These are phyloP conservation scores for Cutaneotrichosporon arboriforme DNA, from an alignment of 1,284 basidiomycete genomes.

Conservation along the genomic window DNA sequence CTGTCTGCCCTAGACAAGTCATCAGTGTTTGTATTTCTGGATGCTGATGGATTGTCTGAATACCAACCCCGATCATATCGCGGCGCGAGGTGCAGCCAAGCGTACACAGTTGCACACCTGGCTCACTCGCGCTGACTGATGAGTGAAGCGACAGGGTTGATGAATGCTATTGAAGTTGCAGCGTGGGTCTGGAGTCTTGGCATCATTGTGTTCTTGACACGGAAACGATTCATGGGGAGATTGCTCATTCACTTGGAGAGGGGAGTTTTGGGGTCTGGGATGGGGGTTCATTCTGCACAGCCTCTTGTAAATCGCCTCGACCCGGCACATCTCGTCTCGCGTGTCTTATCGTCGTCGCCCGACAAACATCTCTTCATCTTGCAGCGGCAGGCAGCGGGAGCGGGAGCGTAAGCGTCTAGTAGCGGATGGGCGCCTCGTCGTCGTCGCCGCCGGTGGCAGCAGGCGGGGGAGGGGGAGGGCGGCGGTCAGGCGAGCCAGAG, in stretches of 20 bases:
- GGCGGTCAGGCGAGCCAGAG: slow-evolving; percentile 36
- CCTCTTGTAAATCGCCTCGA: background rate
- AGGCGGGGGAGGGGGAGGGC: slow-evolving; percentile 18
- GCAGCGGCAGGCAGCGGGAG: background rate
- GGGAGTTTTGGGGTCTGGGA: background rate
- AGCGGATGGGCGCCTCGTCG: background rate
- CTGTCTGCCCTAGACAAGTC: too few relatives aligned
- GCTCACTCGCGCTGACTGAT: too few relatives aligned
- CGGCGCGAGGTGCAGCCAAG: too few relatives aligned
- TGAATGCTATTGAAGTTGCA: background rate
- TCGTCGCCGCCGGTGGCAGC: background rate
- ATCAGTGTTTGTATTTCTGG: too few relatives aligned
- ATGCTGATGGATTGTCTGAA: too few relatives aligned
- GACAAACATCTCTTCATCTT: background rate
- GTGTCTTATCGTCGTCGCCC: background rate
- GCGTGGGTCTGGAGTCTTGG: background rate
- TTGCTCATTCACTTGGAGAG: background rate
- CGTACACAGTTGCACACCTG: too few relatives aligned
- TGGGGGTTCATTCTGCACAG: background rate
- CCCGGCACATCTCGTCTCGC: background rate
- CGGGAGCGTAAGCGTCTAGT: background rate
- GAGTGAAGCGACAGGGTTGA: too few relatives aligned
- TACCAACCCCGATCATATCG: too few relatives aligned
- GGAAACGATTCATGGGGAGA: slow-evolving; percentile 2
- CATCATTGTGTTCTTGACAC: background rate